Base-by-base conservation (phyloP, 768 basidiomycete species). In the Tulasnella sp. region DNA sequence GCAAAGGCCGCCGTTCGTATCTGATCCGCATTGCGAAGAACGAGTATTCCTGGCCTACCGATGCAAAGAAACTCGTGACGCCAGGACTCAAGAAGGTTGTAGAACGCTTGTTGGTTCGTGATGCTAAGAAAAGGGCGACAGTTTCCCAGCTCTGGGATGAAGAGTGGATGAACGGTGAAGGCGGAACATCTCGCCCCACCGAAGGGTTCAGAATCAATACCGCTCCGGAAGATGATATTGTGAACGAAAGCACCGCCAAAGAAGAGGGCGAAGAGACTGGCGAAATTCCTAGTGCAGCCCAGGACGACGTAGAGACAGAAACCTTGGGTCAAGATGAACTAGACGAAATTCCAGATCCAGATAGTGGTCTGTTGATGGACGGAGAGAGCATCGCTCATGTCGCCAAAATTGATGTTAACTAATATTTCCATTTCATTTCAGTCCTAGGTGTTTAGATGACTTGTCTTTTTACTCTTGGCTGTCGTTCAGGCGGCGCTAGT, bases 21-120 rank as follows among this genome's bases (percentile, higher is more conserved):
- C 86, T 96, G 81, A 90, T 95, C 87, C 88, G 90, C 75, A 95
- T 97, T 82, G 95, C 94, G 19, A 89, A 90, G 83, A 93, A 91
- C 68, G 92, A 94, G 83, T 96, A 91, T 85, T 83, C 86, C 76
- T 97, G 93, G 94, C 93, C 93, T 2, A 68, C 6, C 12, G 82
- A 71, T 81, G 85, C 87, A 77, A 1, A 77, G 34, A 77, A 80
- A 83, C 81, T 84, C 38, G 82, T 83, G 18, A 85, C 85, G 36
- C 79, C 84, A 19, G 89, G 88, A 8, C 88, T 90, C 71, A 87
- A 87, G 83, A 82, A 88, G 27, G 85, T 94, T 52, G 93, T 93
- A 0, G 88, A 83, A 14, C 85, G 87, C 71, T 82, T 97, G 74
- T 86, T 97, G 58, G 91, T 93, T 27, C 86, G 94, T 38, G 92